Conservation (phyloP, 2,329 filamentous ascomycete genomes). For the Xylaria sp. region DNA sequence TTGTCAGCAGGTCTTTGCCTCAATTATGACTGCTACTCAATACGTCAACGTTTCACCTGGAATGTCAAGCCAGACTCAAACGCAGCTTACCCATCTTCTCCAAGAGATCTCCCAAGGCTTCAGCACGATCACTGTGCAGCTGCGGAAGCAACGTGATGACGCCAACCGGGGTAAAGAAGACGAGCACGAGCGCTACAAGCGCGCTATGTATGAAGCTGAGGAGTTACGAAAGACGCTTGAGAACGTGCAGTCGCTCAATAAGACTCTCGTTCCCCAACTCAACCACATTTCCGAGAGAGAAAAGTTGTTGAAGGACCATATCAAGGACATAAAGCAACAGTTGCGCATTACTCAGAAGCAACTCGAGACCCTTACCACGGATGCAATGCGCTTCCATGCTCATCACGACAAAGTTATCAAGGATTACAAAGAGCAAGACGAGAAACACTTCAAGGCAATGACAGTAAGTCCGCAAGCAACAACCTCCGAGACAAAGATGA, state of each 20-base stretch:
- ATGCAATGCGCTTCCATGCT: constrained; percentile 35
- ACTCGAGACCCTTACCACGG: constrained; percentile 23
- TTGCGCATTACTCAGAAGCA: constrained; percentile 26
- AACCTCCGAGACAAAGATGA: not conserved
- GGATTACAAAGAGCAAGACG: constrained; percentile 40
- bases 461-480: constrained; percentile 38
- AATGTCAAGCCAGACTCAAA: constrained; percentile 29
- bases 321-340: constrained; percentile 29
- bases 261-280: constrained; percentile 10
- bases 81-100: constrained; percentile 35
- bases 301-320: constrained; percentile 34
- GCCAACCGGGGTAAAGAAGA: constrained; percentile 23
- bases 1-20: constrained; percentile 27
- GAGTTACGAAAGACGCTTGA: constrained; percentile 18
- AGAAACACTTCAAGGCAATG: constrained; percentile 38
- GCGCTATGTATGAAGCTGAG: constrained; percentile 18
- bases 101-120: constrained; percentile 41
- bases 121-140: constrained; percentile 18
- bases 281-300: constrained; percentile 30
- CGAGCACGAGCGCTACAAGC: constrained; percentile 32
- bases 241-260: constrained; percentile 10
- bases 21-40: constrained; percentile 38
- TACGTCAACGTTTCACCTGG: constrained; percentile 40
- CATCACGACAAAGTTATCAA: constrained; percentile 37
- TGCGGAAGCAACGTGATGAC: constrained; percentile 38